Evolutionary conservation across 2,329 filamentous ascomycete genomes (phyloP).

Genomic region (Teratosphaeria zuluensis): DNA sequence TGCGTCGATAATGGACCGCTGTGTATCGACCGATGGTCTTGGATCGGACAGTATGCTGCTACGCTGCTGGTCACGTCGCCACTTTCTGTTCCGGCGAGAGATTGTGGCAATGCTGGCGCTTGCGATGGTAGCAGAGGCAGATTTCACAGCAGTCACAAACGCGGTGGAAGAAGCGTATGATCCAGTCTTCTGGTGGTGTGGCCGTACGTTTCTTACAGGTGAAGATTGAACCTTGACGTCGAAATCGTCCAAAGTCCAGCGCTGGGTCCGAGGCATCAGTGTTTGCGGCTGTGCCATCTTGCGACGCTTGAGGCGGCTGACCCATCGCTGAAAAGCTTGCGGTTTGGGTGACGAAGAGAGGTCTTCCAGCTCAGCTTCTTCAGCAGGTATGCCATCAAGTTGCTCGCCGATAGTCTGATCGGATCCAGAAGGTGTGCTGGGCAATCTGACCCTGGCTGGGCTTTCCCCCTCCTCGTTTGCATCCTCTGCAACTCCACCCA

Average conservation of each 20-base stretch:
- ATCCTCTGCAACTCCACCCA: slow-evolving; percentile 8
- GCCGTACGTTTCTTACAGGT: neutral
- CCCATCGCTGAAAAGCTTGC: slow-evolving; percentile 64
- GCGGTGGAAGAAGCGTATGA: slow-evolving; percentile 68
- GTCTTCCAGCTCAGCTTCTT: slow-evolving; percentile 1
- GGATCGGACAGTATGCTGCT: slow-evolving; percentile 56
- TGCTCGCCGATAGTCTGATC: neutral
- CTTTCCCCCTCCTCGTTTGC: slow-evolving; percentile 2
- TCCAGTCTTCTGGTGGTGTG: slow-evolving; percentile 30
- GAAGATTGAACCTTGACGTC: slow-evolving; percentile 7
- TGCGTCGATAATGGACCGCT: slow-evolving; percentile 50
- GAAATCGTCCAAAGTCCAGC: slow-evolving; percentile 30
- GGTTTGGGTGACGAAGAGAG: slow-evolving; percentile 1
- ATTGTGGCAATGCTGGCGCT: slow-evolving; percentile 59
- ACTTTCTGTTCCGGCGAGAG: slow-evolving; percentile 46
- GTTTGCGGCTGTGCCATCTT: slow-evolving; percentile 36
- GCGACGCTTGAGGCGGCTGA: slow-evolving; percentile 57
- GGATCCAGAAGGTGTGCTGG: neutral
- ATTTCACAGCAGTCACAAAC: slow-evolving; percentile 72
- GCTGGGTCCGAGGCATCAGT: slow-evolving; percentile 24
- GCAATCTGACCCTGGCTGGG: slow-evolving; percentile 2
- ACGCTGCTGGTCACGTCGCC: slow-evolving; percentile 48
- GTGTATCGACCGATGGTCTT: slow-evolving; percentile 51
- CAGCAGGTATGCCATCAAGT: neutral
- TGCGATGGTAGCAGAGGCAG: slow-evolving; percentile 66